Evolutionary conservation across 2,329 filamentous ascomycete genomes (phyloP).

Genomic region (Penicillium sp.): DNA sequence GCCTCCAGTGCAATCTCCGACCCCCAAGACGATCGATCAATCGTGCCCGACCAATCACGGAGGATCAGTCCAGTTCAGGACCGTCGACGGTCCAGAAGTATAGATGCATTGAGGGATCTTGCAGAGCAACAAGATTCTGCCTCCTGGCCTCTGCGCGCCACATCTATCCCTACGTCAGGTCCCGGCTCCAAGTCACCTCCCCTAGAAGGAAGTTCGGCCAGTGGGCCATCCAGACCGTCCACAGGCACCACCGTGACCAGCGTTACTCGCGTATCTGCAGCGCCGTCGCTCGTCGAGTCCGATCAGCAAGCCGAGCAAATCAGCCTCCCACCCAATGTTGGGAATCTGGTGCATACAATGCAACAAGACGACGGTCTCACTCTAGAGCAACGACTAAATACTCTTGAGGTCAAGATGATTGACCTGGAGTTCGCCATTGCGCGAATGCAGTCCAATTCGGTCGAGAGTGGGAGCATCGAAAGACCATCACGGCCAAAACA

Average conservation of each 20-base stretch:
- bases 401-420: conserved; percentile 51
- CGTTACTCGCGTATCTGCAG: conserved; percentile 20
- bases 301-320: conserved; percentile 21
- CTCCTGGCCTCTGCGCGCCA: conserved; percentile 43
- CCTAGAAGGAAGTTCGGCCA: conserved; percentile 30
- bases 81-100: conserved; percentile 48
- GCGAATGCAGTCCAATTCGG: conserved; percentile 42
- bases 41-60: conserved; percentile 17
- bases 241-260: conserved; percentile 32
- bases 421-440: conserved; percentile 52
- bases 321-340: conserved; percentile 35
- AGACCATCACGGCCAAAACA: conserved; percentile 15
- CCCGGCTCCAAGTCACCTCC: conserved; percentile 37
- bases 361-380: conserved; percentile 41
- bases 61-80: conserved; percentile 25
- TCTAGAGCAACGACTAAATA: conserved; percentile 49
- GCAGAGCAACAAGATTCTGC: conserved; percentile 38
- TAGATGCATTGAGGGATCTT: conserved; percentile 39
- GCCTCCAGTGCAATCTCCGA: conserved; percentile 25
- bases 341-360: conserved; percentile 40
- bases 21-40: conserved; percentile 21
- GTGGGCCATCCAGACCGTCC: conserved; percentile 28
- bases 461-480: conserved; percentile 18
- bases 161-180: conserved; percentile 44
- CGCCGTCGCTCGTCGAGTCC: conserved; percentile 20